phyloP scores from a whole-genome alignment of 2,329 filamentous ascomycete species.

The Cytospora paraplurivora region DNA sequence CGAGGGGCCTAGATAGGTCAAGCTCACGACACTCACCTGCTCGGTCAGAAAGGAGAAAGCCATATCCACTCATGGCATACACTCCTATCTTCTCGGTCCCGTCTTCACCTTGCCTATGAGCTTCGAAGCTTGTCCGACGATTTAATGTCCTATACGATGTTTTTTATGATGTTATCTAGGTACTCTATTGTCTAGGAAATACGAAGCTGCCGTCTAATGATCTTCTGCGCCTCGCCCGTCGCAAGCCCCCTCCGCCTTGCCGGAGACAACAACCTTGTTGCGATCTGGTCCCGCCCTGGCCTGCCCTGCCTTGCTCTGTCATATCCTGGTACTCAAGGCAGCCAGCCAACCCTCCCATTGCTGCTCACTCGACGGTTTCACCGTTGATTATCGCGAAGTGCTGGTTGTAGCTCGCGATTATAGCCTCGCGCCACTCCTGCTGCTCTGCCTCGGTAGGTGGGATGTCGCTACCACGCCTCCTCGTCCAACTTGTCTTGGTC shows the following conservation, averaged over 20 bases:
- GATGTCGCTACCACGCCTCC: constrained; percentile 45
- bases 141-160: too few relatives aligned
- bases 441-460: constrained; percentile 50
- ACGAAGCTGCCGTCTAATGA: not conserved
- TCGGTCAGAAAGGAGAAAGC: not conserved
- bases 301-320: too few relatives aligned
- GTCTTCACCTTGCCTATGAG: too few relatives aligned
- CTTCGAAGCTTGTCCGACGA: too few relatives aligned
- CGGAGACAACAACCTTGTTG: too few relatives aligned
- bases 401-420: constrained; percentile 39
- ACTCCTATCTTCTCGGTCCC: too few relatives aligned
- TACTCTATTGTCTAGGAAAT: not conserved
- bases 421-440: constrained; percentile 45
- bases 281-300: too few relatives aligned
- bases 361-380: not conserved
- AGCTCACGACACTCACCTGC: not conserved
- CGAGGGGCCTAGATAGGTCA: too few relatives aligned
- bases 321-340: not conserved
- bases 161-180: too few relatives aligned
- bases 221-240: not conserved
- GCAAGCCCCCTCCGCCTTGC: too few relatives aligned
- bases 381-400: constrained; percentile 31
- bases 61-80: too few relatives aligned
- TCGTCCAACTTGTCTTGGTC: constrained; percentile 50
- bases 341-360: not conserved